These are phyloP conservation scores for Sarocladium oryzae DNA, from an alignment of 2,329 filamentous ascomycete species.

Conservation along the genomic window DNA sequence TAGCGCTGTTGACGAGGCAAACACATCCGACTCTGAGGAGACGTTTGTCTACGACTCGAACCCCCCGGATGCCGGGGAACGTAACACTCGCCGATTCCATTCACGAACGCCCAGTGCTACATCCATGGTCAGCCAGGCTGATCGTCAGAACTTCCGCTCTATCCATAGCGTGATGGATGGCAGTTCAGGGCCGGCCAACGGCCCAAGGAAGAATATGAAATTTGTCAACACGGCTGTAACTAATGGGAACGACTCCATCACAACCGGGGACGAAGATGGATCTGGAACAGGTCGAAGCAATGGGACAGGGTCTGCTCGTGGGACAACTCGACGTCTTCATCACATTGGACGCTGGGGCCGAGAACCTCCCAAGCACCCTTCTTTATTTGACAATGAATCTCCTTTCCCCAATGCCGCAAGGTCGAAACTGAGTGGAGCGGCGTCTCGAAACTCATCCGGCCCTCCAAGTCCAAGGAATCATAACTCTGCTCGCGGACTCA, in stretches of 20 bases:
- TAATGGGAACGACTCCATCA: constrained; percentile 44
- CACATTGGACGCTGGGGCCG: constrained; percentile 68
- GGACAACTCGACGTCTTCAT: constrained; percentile 70
- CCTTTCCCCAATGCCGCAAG: constrained; percentile 65
- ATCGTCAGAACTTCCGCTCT: constrained; percentile 53
- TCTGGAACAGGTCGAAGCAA: constrained; percentile 56
- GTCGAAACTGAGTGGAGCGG: constrained; percentile 53
- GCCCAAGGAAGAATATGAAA: constrained; percentile 85
- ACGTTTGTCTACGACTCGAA: constrained; percentile 99
- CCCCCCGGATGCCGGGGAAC: constrained; percentile 61
- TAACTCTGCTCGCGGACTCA: constrained; percentile 25
- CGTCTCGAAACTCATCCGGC: constrained; percentile 55
- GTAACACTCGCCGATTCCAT: constrained; percentile 67
- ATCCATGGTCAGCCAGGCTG: constrained; percentile 67
- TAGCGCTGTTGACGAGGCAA: constrained; percentile 89
- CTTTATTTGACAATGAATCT: constrained; percentile 70
- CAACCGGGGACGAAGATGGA: constrained; percentile 59
- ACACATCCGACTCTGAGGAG: constrained; percentile 95
- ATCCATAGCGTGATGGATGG: constrained; percentile 62
- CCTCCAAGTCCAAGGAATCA: constrained; percentile 63
- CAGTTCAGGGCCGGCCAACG: constrained; percentile 30
- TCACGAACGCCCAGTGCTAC: constrained; percentile 92
- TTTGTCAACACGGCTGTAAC: constrained; percentile 77
- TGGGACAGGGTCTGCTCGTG: constrained; percentile 51
- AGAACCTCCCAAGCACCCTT: constrained; percentile 59